phyloP scores from a whole-genome alignment of 441 rosid genomes.

The Aleurites moluccanus region DNA sequence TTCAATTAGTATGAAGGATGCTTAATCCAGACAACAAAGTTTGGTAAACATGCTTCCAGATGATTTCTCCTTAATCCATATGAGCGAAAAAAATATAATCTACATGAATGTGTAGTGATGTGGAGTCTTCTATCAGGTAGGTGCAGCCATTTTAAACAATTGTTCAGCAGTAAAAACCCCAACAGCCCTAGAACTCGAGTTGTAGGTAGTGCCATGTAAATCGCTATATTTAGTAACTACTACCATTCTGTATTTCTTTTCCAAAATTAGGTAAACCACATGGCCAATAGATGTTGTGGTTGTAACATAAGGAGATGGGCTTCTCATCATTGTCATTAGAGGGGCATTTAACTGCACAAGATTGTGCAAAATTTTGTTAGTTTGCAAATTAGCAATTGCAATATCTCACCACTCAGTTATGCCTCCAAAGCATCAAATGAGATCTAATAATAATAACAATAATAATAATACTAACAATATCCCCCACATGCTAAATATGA shows the following conservation, averaged over 20 bases:
- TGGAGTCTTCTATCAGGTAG: slow-evolving; percentile 23
- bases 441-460: neutral
- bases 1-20: too few relatives aligned
- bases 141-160: slow-evolving; percentile 41
- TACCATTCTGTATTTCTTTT: slow-evolving; percentile 66
- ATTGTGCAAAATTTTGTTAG: slow-evolving; percentile 16
- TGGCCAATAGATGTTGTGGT: slow-evolving; percentile 51
- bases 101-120: too few relatives aligned
- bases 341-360: slow-evolving; percentile 60
- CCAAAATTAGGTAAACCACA: slow-evolving; percentile 57
- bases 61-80: neutral
- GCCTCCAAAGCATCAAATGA: neutral
- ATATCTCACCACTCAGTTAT: neutral
- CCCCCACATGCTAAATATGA: neutral
- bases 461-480: too few relatives aligned
- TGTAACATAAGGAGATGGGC: slow-evolving; percentile 64
- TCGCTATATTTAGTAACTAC: slow-evolving; percentile 49
- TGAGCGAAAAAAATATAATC: too few relatives aligned
- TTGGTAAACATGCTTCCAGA: too few relatives aligned
- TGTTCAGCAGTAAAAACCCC: slow-evolving; percentile 65
- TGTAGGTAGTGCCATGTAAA: slow-evolving; percentile 28
- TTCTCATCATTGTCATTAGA: slow-evolving; percentile 65
- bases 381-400: neutral
- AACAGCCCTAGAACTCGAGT: slow-evolving; percentile 44
- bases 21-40: too few relatives aligned